These are phyloP conservation scores for Lolium multiflorum DNA, from an alignment of 176 grass and related monocot genomes.

Conservation along the genomic window DNA sequence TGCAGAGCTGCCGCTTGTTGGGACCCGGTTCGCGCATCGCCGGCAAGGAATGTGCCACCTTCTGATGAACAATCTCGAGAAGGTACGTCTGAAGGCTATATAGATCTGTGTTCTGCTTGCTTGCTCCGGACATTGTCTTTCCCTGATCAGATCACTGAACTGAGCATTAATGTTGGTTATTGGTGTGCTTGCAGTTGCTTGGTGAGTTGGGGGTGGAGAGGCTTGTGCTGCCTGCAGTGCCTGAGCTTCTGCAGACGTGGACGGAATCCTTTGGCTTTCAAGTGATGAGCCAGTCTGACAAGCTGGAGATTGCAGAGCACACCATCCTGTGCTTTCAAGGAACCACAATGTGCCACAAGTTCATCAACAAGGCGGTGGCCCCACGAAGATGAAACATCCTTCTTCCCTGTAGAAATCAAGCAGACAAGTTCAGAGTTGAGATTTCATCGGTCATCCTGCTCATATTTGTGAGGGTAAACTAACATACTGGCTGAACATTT, in stretches of 20 bases:
- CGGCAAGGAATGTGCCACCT: constrained; percentile 59
- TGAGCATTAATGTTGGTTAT: not conserved
- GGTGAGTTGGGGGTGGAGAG: constrained; percentile 33
- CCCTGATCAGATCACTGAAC: not conserved
- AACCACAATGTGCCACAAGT: constrained; percentile 63
- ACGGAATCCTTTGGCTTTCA: constrained; percentile 44
- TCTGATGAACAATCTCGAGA: constrained; percentile 49
- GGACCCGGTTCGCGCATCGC: constrained; percentile 52
- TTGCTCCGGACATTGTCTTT: not conserved
- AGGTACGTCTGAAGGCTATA: constrained; percentile 11
- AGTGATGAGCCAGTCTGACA: constrained; percentile 33
- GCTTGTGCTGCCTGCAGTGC: constrained; percentile 55
- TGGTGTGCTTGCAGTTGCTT: constrained; percentile 46
- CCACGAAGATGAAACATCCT: not conserved
- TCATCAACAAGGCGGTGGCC: not conserved
- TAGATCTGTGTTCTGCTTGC: not conserved
- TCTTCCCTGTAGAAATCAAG: not conserved
- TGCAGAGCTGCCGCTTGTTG: constrained; percentile 69
- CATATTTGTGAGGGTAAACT: too few relatives aligned
- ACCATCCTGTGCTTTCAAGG: constrained; percentile 56
- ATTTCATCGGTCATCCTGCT: not conserved
- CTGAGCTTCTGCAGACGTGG: constrained; percentile 55
- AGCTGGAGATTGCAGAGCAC: constrained; percentile 32
- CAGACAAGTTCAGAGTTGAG: not conserved
- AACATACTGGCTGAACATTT: not conserved